phyloP scores from a whole-genome alignment of 257 asterid genomes.

The Solanum appendiculatum region DNA sequence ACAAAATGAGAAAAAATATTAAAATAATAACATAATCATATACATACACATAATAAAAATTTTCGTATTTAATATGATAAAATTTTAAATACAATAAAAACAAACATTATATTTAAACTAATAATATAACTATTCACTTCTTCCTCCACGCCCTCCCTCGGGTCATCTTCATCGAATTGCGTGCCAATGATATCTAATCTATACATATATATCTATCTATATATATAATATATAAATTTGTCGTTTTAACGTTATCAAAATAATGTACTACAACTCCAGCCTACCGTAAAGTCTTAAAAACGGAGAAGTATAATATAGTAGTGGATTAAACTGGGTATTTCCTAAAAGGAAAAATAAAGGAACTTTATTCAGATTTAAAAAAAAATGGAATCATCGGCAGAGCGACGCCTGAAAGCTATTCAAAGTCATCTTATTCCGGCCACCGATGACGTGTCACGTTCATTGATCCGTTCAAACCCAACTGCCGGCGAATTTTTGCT shows the following conservation, averaged over 20 bases:
- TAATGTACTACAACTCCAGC: background rate
- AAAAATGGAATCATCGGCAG: slow-evolving; percentile 49
- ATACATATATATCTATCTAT: background rate
- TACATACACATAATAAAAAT: background rate
- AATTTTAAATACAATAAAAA: no score
- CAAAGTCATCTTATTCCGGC: slow-evolving; percentile 48
- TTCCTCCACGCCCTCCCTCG: background rate
- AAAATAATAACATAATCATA: background rate
- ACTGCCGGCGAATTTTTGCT: slow-evolving; percentile 57
- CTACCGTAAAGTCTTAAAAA: background rate
- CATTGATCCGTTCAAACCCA: slow-evolving; percentile 34
- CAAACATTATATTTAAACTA: no score
- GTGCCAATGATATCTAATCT: slow-evolving; percentile 27
- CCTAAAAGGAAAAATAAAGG: background rate
- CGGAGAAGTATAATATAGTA: background rate
- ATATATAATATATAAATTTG: no score
- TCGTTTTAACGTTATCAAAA: background rate
- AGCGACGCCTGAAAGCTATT: slow-evolving; percentile 66
- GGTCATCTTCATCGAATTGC: slow-evolving; percentile 20
- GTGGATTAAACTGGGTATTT: background rate
- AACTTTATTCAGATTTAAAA: background rate
- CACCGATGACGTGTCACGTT: slow-evolving; percentile 19
- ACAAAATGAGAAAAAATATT: no score
- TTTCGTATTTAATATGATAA: no score
- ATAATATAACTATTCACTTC: background rate